These are phyloP conservation scores for Colletotrichum agaves DNA, from an alignment of 2,329 filamentous ascomycete genomes.

Conservation along the genomic window DNA sequence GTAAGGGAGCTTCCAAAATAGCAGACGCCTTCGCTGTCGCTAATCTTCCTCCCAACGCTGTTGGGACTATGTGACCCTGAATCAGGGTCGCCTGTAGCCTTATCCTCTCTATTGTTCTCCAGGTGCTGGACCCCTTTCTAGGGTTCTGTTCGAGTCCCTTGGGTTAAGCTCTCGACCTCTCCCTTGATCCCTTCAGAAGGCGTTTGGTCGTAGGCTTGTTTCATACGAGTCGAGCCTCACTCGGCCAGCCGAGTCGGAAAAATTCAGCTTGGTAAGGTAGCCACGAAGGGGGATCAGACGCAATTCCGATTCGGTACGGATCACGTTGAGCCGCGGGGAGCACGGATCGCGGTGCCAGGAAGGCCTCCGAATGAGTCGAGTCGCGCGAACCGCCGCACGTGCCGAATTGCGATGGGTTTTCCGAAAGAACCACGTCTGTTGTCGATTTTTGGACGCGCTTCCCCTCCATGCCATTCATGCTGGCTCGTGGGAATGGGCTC, in stretches of 20 bases:
- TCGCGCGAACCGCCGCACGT: neutral
- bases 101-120: neutral
- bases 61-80: neutral
- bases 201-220: neutral
- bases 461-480: neutral
- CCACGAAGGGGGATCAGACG: constrained; percentile 3
- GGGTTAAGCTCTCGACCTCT: constrained; percentile 2
- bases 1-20: constrained; percentile 21
- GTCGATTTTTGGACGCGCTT: neutral
- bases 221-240: neutral
- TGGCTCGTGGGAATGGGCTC: constrained; percentile 5
- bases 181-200: constrained; percentile 3
- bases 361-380: neutral
- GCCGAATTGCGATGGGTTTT: neutral
- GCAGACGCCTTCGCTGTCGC: neutral
- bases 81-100: neutral
- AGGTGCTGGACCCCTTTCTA: neutral
- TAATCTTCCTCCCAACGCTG: neutral
- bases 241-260: neutral
- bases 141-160: neutral
- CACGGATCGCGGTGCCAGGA: neutral
- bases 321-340: neutral
- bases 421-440: neutral
- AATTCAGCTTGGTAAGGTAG: neutral
- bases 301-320: constrained; percentile 11